These are phyloP conservation scores for Plasmodium fragile DNA, from an alignment of 169 alveolate species.

Conservation along the genomic window DNA sequence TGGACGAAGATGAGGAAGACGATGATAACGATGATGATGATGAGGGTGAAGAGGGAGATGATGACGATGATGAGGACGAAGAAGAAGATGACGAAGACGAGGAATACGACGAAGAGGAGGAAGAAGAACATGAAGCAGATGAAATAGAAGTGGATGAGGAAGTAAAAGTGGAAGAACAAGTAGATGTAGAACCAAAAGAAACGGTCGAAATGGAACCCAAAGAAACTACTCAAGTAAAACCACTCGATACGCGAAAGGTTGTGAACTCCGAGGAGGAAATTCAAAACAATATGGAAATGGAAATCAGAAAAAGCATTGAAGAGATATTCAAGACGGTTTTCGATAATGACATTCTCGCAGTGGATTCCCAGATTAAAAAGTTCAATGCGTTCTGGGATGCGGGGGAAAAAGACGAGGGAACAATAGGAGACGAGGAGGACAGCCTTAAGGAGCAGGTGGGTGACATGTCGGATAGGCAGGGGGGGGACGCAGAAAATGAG, in stretches of 20 bases:
- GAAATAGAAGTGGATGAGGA: neutral
- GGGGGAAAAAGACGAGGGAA: neutral
- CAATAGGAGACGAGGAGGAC: neutral
- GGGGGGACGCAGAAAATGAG: neutral
- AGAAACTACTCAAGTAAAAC: neutral
- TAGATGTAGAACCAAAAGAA: neutral
- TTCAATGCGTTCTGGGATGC: neutral
- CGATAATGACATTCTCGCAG: neutral
- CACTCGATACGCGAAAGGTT: neutral
- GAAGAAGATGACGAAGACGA: neutral
- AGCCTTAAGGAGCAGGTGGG: neutral
- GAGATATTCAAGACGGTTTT: neutral
- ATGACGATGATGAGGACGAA: neutral
- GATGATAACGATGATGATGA: neutral
- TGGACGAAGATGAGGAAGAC: neutral
- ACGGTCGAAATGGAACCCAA: neutral
- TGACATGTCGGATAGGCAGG: neutral
- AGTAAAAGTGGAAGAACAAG: neutral
- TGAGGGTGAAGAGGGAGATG: neutral
- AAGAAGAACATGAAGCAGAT: neutral
- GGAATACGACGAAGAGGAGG: neutral
- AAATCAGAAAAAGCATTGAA: slow-evolving; percentile 58
- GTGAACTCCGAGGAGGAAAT: slow-evolving; percentile 35
- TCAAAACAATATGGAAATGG: slow-evolving; percentile 23
- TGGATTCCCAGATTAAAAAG: neutral